Percentiles rank a stretch among this genome's conserved stretches.
phyloP scores from a whole-genome alignment of 805 yeast species.

The Jamesozyma jinghongensis region DNA sequence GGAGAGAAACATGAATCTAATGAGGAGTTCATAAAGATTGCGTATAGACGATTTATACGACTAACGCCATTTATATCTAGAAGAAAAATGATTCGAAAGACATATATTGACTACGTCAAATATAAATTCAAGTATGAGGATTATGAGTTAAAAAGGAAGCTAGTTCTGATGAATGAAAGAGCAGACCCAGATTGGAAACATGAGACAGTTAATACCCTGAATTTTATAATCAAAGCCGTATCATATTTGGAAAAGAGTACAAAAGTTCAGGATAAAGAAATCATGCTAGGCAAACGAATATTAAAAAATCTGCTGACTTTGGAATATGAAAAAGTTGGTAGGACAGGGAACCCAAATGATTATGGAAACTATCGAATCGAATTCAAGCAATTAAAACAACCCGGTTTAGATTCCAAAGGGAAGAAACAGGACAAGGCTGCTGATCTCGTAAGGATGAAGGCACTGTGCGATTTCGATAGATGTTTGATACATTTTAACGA shows the following conservation, averaged over 20 bases:
- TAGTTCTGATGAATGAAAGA: conserved; percentile 7
- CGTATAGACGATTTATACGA: conserved; percentile 23
- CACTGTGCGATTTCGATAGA: conserved; percentile 21
- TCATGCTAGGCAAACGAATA: conserved; percentile 10
- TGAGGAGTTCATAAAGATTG: conserved; percentile 4
- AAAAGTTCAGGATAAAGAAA: background rate
- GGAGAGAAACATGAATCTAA: conserved; percentile 1
- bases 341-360: conserved; percentile 1
- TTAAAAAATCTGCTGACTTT: conserved; percentile 23
- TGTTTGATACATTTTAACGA: conserved; percentile 21
- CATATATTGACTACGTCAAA: conserved; percentile 22
- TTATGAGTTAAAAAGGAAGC: conserved; percentile 14
- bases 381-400: conserved; percentile 11
- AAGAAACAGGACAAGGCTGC: background rate
- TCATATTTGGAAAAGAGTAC: conserved; percentile 7
- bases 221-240: conserved; percentile 20
- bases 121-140: conserved; percentile 25
- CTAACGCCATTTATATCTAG: conserved; percentile 22
- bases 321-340: conserved; percentile 19
- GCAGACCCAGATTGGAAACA: conserved; percentile 1
- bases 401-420: background rate
- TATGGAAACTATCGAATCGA: conserved; percentile 8
- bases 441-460: conserved; percentile 1
- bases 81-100: conserved; percentile 18
- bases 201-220: conserved; percentile 12